Evolutionary conservation across 352 stramenopile genomes (phyloP).

Genomic region (Globisporangium uncinulatum): DNA sequence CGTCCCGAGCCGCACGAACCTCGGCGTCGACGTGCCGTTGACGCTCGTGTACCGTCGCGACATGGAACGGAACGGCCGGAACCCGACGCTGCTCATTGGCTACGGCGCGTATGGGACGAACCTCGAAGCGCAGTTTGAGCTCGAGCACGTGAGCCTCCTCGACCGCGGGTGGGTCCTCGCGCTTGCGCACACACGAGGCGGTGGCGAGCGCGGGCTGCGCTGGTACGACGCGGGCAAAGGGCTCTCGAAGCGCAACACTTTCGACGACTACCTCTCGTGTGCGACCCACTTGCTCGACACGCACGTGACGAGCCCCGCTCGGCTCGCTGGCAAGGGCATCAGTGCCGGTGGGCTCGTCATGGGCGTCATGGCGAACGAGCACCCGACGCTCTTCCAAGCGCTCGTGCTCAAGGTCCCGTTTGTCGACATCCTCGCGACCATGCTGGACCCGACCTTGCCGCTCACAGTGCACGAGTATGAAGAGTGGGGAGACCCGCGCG

Average conservation of each 20-base stretch:
- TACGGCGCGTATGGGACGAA: conserved; percentile 90
- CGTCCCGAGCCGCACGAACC: conserved; percentile 34
- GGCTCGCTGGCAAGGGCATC: conserved; percentile 67
- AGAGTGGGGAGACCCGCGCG: conserved; percentile 83
- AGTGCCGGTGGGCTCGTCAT: conserved; percentile 87
- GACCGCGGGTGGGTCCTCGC: conserved; percentile 87
- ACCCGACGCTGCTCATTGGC: conserved; percentile 81
- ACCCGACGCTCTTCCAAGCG: conserved; percentile 64
- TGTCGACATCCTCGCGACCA: conserved; percentile 83
- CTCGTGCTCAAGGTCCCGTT: conserved; percentile 89
- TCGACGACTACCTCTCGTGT: conserved; percentile 79
- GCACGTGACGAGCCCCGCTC: conserved; percentile 53
- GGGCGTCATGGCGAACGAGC: conserved; percentile 82
- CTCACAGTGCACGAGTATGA: conserved; percentile 91
- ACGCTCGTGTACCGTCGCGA: conserved; percentile 74
- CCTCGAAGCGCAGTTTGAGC: conserved; percentile 81
- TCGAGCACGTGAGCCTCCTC: conserved; percentile 79
- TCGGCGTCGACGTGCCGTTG: conserved; percentile 48
- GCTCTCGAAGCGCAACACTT: conserved; percentile 80
- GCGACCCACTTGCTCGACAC: conserved; percentile 52
- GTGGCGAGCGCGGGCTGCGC: conserved; percentile 75
- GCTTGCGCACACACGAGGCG: conserved; percentile 87
- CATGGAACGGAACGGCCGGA: conserved; percentile 41
- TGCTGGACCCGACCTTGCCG: conserved; percentile 78
- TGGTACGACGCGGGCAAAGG: conserved; percentile 86